Conservation (phyloP, 2,329 filamentous ascomycete species). For the Fusarium graminum region DNA sequence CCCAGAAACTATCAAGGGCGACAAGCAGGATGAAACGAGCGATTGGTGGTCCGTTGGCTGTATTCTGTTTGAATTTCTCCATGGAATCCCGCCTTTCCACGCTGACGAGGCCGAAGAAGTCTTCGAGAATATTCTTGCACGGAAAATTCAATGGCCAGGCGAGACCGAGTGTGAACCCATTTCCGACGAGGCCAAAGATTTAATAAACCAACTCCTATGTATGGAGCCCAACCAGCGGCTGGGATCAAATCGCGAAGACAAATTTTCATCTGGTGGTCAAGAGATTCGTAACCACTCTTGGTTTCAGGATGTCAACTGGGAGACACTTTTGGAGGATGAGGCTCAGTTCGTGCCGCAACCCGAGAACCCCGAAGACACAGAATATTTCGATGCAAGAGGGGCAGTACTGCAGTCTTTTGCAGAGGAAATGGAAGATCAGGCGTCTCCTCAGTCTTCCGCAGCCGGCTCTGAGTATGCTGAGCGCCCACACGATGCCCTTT, state of each 20-base stretch:
- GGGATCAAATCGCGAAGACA: conserved; percentile 87
- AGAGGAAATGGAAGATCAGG: conserved; percentile 93
- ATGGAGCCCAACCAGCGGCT: conserved; percentile 84
- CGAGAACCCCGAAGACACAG: conserved; percentile 95
- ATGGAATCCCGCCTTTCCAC: conserved; percentile 93
- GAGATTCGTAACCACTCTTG: conserved; percentile 92
- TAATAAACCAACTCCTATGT: conserved; percentile 93
- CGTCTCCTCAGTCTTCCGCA: conserved; percentile 76
- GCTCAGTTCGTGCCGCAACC: conserved; percentile 94
- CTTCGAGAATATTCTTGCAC: conserved; percentile 94
- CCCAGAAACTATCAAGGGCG: conserved; percentile 94
- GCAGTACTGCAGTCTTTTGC: conserved; percentile 93
- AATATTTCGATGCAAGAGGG: conserved; percentile 94
- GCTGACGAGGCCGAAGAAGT: conserved; percentile 90
- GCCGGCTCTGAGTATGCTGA: conserved; percentile 84
- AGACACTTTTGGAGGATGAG: conserved; percentile 90
- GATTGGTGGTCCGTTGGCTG: conserved; percentile 99
- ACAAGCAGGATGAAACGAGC: conserved; percentile 96
- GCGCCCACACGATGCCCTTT: conserved; percentile 93
- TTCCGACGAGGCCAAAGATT: conserved; percentile 89
- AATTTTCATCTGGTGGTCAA: conserved; percentile 84
- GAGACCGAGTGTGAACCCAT: conserved; percentile 79
- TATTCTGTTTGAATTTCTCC: conserved; percentile 96
- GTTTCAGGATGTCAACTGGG: conserved; percentile 91
- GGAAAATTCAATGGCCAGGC: conserved; percentile 92